Conservation (phyloP, 306 rosid species). For the Vachellia pachyceras region DNA sequence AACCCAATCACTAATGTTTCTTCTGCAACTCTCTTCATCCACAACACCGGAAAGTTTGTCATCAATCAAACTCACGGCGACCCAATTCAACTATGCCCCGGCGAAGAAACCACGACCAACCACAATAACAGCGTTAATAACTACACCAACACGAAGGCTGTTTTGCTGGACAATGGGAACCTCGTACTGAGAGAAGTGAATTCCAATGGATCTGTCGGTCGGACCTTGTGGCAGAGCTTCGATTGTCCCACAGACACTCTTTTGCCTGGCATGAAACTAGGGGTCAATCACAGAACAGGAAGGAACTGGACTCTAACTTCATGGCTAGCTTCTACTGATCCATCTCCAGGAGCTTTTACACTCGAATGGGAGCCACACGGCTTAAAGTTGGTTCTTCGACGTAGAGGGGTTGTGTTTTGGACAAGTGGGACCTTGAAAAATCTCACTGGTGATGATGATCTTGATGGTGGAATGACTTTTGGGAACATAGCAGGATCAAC, state of each 20-base stretch:
- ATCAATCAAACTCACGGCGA: not conserved
- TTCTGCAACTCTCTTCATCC: not conserved
- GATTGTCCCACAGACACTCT: conserved; percentile 3
- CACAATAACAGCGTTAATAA: no score
- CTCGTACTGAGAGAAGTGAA: not conserved
- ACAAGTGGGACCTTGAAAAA: not conserved
- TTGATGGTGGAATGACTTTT: not conserved
- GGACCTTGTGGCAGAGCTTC: conserved; percentile 14
- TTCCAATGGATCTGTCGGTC: not conserved
- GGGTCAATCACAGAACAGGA: not conserved
- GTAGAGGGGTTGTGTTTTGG: conserved; percentile 2
- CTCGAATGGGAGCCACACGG: conserved; percentile 1
- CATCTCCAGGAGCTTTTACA: conserved; percentile 6
- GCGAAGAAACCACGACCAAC: not conserved
- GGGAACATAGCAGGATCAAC: not conserved
- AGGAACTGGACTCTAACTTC: conserved; percentile 3
- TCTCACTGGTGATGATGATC: not conserved
- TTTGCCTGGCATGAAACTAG: not conserved
- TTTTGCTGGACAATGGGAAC: not conserved
- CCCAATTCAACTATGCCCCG: not conserved
- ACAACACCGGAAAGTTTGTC: not conserved
- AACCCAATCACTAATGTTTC: no score
- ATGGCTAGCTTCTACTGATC: not conserved
- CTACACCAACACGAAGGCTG: not conserved
- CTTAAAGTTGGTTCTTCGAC: not conserved